Conservation (phyloP, 2,329 filamentous ascomycete genomes). For the Nemania abortiva region DNA sequence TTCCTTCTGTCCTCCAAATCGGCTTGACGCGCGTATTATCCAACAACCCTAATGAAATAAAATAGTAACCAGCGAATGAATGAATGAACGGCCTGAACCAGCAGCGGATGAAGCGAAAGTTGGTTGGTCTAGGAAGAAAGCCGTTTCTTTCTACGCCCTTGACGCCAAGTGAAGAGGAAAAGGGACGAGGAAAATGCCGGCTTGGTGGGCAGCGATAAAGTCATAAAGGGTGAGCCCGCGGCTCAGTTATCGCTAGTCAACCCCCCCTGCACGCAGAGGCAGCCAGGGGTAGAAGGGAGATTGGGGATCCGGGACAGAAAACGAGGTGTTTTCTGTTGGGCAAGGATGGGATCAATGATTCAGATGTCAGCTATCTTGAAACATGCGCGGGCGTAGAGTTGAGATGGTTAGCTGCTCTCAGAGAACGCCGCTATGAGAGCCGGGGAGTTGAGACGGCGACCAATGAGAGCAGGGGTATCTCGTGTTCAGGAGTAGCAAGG, state of each 20-base stretch:
- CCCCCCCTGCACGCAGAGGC: constrained; percentile 27
- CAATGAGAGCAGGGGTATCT: constrained; percentile 25
- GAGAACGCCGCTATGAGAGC: constrained; percentile 29
- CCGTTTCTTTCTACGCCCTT: constrained; percentile 60
- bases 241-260: constrained; percentile 24
- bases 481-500: constrained; percentile 19
- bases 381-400: constrained; percentile 50
- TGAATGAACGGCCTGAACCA: constrained; percentile 62
- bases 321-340: constrained; percentile 28
- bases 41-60: constrained; percentile 45
- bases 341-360: constrained; percentile 43
- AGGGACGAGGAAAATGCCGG: constrained; percentile 51
- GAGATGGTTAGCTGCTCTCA: constrained; percentile 44
- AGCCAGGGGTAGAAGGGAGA: constrained; percentile 45
- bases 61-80: constrained; percentile 52
- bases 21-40: constrained; percentile 39
- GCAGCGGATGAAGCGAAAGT: constrained; percentile 64
- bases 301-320: constrained; percentile 43
- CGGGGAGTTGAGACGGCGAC: constrained; percentile 19
- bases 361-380: constrained; percentile 58
- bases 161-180: constrained; percentile 54
- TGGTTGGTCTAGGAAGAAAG: constrained; percentile 54
- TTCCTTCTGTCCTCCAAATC: constrained; percentile 26
- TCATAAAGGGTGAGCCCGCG: constrained; percentile 55
- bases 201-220: constrained; percentile 51